phyloP scores from a whole-genome alignment of 2,329 filamentous ascomycete species.

The Beauveria sp. region DNA sequence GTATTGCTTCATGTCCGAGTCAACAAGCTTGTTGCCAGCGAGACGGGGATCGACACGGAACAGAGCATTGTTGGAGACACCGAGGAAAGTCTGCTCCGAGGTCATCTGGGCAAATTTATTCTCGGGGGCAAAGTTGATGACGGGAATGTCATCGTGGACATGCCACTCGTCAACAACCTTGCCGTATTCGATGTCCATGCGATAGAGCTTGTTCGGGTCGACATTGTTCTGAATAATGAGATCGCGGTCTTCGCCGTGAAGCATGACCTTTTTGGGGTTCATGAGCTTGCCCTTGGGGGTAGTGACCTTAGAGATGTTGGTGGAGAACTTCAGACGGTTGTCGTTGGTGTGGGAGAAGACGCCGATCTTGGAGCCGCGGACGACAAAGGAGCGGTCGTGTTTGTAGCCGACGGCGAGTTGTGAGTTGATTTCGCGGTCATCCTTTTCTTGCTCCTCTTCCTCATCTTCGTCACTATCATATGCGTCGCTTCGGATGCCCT shows the following conservation, averaged over 20 bases:
- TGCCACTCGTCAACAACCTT: slow-evolving; percentile 99
- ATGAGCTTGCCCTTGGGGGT: slow-evolving; percentile 82
- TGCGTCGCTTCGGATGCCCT: slow-evolving; percentile 61
- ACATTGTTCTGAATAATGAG: slow-evolving; percentile 78
- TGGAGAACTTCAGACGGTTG: slow-evolving; percentile 91
- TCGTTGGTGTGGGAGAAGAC: slow-evolving; percentile 95
- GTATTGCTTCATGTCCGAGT: slow-evolving; percentile 91
- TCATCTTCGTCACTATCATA: slow-evolving; percentile 66
- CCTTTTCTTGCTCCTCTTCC: slow-evolving; percentile 60
- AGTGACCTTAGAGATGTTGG: slow-evolving; percentile 92
- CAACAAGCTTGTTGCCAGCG: slow-evolving; percentile 84
- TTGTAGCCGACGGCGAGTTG: slow-evolving; percentile 95
- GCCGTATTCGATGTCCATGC: slow-evolving; percentile 96
- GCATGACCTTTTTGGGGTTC: slow-evolving; percentile 93
- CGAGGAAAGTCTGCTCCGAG: slow-evolving; percentile 87
- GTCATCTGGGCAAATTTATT: slow-evolving; percentile 99
- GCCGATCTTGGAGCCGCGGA: slow-evolving; percentile 94
- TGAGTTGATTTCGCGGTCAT: slow-evolving; percentile 78
- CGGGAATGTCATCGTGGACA: slow-evolving; percentile 89
- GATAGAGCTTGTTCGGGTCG: slow-evolving; percentile 85
- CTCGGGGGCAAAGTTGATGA: slow-evolving; percentile 86
- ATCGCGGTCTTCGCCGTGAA: slow-evolving; percentile 83
- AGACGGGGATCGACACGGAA: slow-evolving; percentile 91
- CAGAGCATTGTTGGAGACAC: slow-evolving; percentile 84
- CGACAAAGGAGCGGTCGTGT: slow-evolving; percentile 92